Conservation (phyloP, 495 filamentous ascomycete species). For the Cladorrhinum samala region DNA sequence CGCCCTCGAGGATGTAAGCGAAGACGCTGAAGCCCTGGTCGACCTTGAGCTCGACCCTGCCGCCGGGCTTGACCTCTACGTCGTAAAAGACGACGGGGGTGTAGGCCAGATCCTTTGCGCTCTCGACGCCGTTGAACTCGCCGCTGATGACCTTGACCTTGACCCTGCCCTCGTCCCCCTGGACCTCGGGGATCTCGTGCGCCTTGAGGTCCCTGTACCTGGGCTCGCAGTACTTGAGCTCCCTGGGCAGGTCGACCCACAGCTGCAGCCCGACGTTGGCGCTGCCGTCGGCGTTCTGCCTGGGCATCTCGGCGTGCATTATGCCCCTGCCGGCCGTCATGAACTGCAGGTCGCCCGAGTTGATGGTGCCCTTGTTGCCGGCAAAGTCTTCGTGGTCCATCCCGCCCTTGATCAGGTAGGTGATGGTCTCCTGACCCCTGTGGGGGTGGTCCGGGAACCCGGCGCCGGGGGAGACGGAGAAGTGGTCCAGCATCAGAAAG, state of each 20-base stretch:
- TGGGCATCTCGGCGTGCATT: constrained; percentile 95
- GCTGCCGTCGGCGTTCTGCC: constrained; percentile 66
- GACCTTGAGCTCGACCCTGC: constrained; percentile 62
- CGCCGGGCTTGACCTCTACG: constrained; percentile 74
- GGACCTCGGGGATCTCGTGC: constrained; percentile 66
- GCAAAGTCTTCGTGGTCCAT: constrained; percentile 97
- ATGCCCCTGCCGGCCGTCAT: constrained; percentile 94
- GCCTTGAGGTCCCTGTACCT: constrained; percentile 80
- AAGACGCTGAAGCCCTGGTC: constrained; percentile 89
- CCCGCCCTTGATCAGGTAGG: constrained; percentile 75
- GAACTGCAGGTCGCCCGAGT: constrained; percentile 85
- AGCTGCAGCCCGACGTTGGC: constrained; percentile 85
- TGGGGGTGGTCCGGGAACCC: constrained; percentile 47
- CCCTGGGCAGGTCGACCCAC: constrained; percentile 84
- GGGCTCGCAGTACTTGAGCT: constrained; percentile 82
- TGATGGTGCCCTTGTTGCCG: constrained; percentile 79
- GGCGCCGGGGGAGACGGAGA: constrained; percentile 69
- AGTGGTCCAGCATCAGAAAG: constrained; percentile 98
- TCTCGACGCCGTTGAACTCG: constrained; percentile 74
- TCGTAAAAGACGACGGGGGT: constrained; percentile 94
- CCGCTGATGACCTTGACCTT: constrained; percentile 85
- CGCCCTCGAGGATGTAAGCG: constrained; percentile 72
- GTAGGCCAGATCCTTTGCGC: constrained; percentile 82
- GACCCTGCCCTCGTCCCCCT: constrained; percentile 65
- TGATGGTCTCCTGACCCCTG: constrained; percentile 71